phyloP scores from a whole-genome alignment of 2,329 filamentous ascomycete species.

The Aspergillus sp. region DNA sequence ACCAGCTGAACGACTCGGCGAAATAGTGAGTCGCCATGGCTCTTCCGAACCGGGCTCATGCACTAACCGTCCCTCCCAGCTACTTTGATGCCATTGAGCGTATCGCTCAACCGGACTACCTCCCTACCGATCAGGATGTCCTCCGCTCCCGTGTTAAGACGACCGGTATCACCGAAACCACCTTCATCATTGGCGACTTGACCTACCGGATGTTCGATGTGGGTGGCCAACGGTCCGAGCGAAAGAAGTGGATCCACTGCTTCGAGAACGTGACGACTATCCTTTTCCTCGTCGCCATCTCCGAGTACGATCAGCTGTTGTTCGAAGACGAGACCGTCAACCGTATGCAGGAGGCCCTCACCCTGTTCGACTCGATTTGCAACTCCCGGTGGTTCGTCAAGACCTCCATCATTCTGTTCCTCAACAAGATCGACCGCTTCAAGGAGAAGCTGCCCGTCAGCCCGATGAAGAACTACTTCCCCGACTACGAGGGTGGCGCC shows the following conservation, averaged over 20 bases:
- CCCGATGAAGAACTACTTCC: constrained; percentile 75
- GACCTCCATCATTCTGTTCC: constrained; percentile 70
- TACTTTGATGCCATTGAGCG: constrained; percentile 95
- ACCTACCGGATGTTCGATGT: constrained; percentile 98
- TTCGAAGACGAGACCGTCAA: constrained; percentile 95
- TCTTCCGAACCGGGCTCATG: not conserved
- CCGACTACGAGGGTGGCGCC: constrained; percentile 82
- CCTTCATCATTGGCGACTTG: constrained; percentile 90
- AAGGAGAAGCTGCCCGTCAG: constrained; percentile 72
- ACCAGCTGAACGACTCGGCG: constrained; percentile 93
- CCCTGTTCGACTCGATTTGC: constrained; percentile 70
- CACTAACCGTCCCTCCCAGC: constrained; percentile 53
- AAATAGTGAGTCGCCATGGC: constrained; percentile 69
- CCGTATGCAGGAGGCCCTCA: constrained; percentile 71
- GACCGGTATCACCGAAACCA: constrained; percentile 94
- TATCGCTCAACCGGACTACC: constrained; percentile 86
- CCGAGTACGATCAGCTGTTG: constrained; percentile 92
- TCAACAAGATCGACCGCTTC: constrained; percentile 75
- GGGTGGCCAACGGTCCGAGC: constrained; percentile 89
- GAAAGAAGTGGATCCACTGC: constrained; percentile 99
- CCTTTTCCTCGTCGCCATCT: constrained; percentile 94
- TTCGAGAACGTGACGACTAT: constrained; percentile 98
- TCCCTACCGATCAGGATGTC: constrained; percentile 93
- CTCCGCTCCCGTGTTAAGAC: constrained; percentile 96
- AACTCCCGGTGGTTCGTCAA: constrained; percentile 72